A percentile compares a stretch with the other conserved stretches of the same genome.
These are phyloP conservation scores for Elsinoe perseae DNA, from an alignment of 2,329 filamentous ascomycete species.

Conservation along the genomic window DNA sequence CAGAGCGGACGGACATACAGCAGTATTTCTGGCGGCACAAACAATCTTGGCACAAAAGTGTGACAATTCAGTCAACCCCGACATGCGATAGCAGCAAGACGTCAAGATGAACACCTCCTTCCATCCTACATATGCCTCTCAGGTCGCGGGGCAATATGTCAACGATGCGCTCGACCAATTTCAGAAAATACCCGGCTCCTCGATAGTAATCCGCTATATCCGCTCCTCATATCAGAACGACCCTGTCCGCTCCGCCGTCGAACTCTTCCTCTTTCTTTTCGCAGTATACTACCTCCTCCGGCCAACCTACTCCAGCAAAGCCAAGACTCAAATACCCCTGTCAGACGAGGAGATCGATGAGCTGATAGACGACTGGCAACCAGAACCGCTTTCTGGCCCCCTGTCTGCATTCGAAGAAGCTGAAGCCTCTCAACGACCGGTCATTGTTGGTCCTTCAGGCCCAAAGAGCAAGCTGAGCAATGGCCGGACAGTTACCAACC, in stretches of 20 bases:
- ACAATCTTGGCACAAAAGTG: not conserved
- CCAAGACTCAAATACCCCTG: constrained; percentile 80
- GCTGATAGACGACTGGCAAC: constrained; percentile 90
- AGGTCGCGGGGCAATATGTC: constrained; percentile 18
- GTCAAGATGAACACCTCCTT: constrained; percentile 11
- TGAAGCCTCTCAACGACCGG: constrained; percentile 75
- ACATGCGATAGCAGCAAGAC: not conserved
- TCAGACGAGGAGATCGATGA: constrained; percentile 97
- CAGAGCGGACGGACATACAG: not conserved
- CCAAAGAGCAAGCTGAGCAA: constrained; percentile 83
- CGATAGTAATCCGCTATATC: constrained; percentile 90
- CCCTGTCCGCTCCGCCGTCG: constrained; percentile 84
- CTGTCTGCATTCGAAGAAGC: constrained; percentile 67
- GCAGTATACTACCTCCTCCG: constrained; percentile 88
- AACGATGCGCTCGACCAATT: constrained; percentile 46
- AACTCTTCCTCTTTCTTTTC: constrained; percentile 89
- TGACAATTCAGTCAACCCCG: not conserved
- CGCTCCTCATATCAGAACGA: constrained; percentile 97
- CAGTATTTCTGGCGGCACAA: not conserved
- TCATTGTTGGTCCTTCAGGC: constrained; percentile 87
- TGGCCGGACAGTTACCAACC: constrained; percentile 84
- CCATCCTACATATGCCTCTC: constrained; percentile 14
- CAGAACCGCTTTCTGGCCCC: constrained; percentile 76
- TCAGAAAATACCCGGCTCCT: constrained; percentile 86
- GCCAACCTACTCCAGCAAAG: constrained; percentile 85